A percentile compares a stretch with the other conserved stretches of the same genome.
Conservation (phyloP, 371 early-diverging fungal genomes). For the Saksenaea vasiformis region DNA sequence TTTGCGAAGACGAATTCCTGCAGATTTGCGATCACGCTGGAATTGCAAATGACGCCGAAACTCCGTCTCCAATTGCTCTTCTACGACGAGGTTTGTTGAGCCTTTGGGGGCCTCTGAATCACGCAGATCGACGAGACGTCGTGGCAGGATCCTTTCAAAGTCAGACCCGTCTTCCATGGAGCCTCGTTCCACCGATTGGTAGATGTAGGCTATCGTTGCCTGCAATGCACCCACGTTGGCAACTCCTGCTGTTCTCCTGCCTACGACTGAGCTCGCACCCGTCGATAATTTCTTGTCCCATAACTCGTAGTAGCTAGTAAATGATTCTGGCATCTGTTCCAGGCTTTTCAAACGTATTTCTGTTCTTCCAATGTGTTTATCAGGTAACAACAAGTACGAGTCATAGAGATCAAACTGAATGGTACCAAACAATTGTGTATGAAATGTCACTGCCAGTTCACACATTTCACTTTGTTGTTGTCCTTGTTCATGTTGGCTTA, state of each 20-base stretch:
- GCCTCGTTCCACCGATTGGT: not conserved
- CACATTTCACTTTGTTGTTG: constrained; percentile 73
- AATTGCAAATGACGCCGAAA: constrained; percentile 26
- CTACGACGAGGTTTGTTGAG: constrained; percentile 8
- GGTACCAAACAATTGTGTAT: constrained; percentile 74
- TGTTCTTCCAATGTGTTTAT: constrained; percentile 68
- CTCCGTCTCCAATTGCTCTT: constrained; percentile 25
- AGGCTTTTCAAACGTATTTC: constrained; percentile 66
- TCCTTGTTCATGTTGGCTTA: constrained; percentile 55
- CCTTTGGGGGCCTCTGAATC: constrained; percentile 8
- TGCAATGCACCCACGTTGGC: constrained; percentile 69
- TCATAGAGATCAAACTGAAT: constrained; percentile 72
- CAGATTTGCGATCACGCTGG: constrained; percentile 21
- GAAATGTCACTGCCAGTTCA: constrained; percentile 71
- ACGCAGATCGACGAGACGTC: not conserved
- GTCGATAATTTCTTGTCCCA: constrained; percentile 66
- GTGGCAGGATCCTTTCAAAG: not conserved
- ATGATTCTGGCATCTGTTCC: constrained; percentile 67
- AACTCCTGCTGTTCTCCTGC: constrained; percentile 51
- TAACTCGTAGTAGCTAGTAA: constrained; percentile 71
- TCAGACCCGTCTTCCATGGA: constrained; percentile 45
- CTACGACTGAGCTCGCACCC: constrained; percentile 61
- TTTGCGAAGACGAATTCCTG: constrained; percentile 29
- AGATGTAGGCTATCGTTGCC: constrained; percentile 59
- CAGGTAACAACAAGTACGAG: constrained; percentile 56